Conservation (phyloP, 2,329 filamentous ascomycete species). For the Hypoxylon sp. region DNA sequence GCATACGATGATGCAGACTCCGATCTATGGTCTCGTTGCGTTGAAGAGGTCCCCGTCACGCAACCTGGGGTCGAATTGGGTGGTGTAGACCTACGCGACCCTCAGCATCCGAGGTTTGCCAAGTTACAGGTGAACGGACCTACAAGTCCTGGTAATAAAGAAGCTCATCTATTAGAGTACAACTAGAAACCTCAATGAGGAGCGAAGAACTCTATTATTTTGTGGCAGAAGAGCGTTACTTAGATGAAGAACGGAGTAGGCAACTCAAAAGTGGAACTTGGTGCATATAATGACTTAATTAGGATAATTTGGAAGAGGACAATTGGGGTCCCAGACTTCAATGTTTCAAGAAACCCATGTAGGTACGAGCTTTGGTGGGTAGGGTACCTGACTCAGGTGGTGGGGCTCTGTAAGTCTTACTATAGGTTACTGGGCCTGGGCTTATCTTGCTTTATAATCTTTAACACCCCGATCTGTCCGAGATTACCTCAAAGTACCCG, state of each 20-base stretch:
- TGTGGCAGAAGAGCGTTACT: no score
- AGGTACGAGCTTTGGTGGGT: neutral
- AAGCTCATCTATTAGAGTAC: no score
- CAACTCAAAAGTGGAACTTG: no score
- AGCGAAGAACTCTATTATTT: no score
- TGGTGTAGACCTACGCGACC: neutral
- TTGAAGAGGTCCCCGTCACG: neutral
- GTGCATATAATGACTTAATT: neutral
- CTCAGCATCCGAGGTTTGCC: neutral
- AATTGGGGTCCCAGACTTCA: neutral
- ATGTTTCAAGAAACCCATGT: no score
- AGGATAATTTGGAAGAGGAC: neutral
- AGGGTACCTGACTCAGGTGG: neutral
- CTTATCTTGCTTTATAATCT: slow-evolving; percentile 25
- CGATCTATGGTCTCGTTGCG: slow-evolving; percentile 33
- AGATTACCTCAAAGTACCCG: slow-evolving; percentile 27
- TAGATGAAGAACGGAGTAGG: no score
- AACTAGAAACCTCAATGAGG: no score
- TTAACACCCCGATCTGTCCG: slow-evolving; percentile 12
- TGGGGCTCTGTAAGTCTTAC: neutral
- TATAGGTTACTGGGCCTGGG: neutral
- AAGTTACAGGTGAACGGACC: no score
- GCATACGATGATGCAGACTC: slow-evolving; percentile 46
- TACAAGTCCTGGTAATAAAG: no score
- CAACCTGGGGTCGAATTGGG: neutral